A percentile compares a stretch with the other conserved stretches of the same genome.
These are phyloP conservation scores for Plicaturopsis crispa DNA, from an alignment of 768 basidiomycete genomes.

Conservation along the genomic window DNA sequence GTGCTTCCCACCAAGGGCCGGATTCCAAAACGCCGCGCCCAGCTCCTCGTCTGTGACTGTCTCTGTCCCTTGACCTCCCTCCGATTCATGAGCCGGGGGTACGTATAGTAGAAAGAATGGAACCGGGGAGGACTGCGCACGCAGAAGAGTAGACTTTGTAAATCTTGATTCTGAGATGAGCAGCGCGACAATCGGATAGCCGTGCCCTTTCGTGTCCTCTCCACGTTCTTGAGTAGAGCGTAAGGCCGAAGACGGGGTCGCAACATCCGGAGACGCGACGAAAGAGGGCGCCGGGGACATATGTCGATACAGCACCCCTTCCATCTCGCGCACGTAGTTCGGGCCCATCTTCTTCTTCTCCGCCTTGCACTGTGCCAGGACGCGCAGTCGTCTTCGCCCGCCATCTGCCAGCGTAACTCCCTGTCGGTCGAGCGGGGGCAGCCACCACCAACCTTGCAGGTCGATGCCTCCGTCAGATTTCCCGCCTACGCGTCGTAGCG, in stretches of 20 bases:
- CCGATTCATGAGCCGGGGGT: constrained; percentile 31
- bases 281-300: constrained; percentile 13
- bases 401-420: neutral
- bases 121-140: constrained; percentile 65
- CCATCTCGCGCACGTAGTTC: constrained; percentile 79
- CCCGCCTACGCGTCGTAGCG: constrained; percentile 73
- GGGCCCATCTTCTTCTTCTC: constrained; percentile 78
- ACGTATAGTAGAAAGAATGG: constrained; percentile 79
- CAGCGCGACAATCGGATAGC: constrained; percentile 51
- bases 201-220: no score
- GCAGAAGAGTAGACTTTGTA: constrained; percentile 59
- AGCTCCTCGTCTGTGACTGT: constrained; percentile 17
- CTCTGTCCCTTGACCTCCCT: constrained; percentile 5
- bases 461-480: constrained; percentile 87
- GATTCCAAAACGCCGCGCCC: constrained; percentile 61
- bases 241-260: no score
- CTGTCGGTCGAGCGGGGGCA: constrained; percentile 32
- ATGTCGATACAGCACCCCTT: constrained; percentile 72
- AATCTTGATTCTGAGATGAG: constrained; percentile 79
- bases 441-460: constrained; percentile 90
- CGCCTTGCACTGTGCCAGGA: constrained; percentile 89
- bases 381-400: constrained; percentile 50
- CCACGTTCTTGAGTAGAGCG: no score
- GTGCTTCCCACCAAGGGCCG: constrained; percentile 44
- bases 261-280: constrained; percentile 1